A percentile compares a stretch with the other conserved stretches of the same genome.
These are phyloP conservation scores for Kodamaea derodonti DNA, from an alignment of 1,139 yeast genomes.

Conservation along the genomic window DNA sequence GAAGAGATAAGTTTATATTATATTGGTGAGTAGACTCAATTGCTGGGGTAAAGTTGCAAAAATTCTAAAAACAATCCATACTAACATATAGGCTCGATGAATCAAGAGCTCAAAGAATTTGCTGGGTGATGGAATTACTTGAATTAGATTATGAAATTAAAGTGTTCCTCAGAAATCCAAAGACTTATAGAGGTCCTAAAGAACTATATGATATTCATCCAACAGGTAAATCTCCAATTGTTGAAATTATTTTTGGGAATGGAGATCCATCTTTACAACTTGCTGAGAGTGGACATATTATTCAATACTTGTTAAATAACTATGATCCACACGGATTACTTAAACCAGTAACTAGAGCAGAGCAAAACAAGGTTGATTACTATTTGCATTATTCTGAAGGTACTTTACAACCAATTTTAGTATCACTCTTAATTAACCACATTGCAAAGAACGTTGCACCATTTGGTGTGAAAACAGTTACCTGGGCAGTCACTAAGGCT, in stretches of 20 bases:
- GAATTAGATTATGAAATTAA: slow-evolving; percentile 49
- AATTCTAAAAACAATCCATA: neutral
- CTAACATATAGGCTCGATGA: slow-evolving; percentile 38
- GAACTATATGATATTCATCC: slow-evolving; percentile 53
- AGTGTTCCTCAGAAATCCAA: slow-evolving; percentile 44
- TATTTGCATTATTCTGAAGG: slow-evolving; percentile 57
- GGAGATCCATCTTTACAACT: slow-evolving; percentile 33
- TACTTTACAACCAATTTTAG: slow-evolving; percentile 45
- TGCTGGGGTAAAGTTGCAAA: no score
- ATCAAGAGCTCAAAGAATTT: slow-evolving; percentile 51
- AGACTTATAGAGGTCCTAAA: slow-evolving; percentile 41
- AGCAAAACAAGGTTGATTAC: slow-evolving; percentile 42
- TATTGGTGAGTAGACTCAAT: slow-evolving; percentile 30
- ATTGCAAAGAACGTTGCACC: slow-evolving; percentile 44
- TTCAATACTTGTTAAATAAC: slow-evolving; percentile 38
- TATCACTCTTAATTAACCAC: slow-evolving; percentile 40
- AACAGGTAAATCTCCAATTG: slow-evolving; percentile 52
- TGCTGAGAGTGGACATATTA: slow-evolving; percentile 48
- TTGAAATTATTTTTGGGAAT: slow-evolving; percentile 44
- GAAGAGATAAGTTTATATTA: slow-evolving; percentile 23
- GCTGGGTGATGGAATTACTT: slow-evolving; percentile 54
- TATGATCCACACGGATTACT: slow-evolving; percentile 37
- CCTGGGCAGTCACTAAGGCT: slow-evolving; percentile 36
- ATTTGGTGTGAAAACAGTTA: slow-evolving; percentile 39
- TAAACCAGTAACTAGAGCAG: slow-evolving; percentile 28